Percentiles rank a stretch among this genome's conserved stretches.
These are phyloP conservation scores for Avena sativa DNA, from an alignment of 176 grass and related monocot genomes.

Conservation along the genomic window DNA sequence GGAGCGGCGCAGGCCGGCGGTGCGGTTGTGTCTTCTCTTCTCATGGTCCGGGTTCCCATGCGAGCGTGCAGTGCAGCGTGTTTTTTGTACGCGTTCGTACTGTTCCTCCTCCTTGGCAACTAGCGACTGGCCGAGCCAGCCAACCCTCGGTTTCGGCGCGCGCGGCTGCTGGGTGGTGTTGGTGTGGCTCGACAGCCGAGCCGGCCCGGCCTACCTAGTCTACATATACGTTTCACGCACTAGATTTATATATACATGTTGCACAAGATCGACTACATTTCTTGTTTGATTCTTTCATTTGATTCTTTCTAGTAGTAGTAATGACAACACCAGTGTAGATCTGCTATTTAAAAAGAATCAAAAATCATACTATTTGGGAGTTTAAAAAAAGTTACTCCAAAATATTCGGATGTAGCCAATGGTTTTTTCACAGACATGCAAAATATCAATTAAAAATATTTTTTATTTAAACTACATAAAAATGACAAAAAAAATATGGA, in stretches of 20 bases:
- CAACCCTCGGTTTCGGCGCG: constrained; percentile 5
- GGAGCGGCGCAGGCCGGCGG: neutral
- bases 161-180: neutral
- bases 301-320: too few relatives aligned
- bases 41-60: neutral
- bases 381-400: too few relatives aligned
- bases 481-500: too few relatives aligned
- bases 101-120: constrained; percentile 15
- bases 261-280: too few relatives aligned
- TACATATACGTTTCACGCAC: neutral
- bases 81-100: neutral
- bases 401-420: too few relatives aligned
- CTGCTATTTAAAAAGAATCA: too few relatives aligned
- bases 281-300: too few relatives aligned
- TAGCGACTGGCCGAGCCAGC: neutral
- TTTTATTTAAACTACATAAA: too few relatives aligned
- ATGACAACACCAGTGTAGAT: too few relatives aligned
- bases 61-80: neutral
- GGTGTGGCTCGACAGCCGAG: neutral
- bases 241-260: neutral
- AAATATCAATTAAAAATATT: too few relatives aligned
- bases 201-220: neutral
- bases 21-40: neutral
- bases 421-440: too few relatives aligned
- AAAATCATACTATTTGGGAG: too few relatives aligned